Base-by-base conservation (phyloP, 495 filamentous ascomycete species). In the Jackrogersella minutella region DNA sequence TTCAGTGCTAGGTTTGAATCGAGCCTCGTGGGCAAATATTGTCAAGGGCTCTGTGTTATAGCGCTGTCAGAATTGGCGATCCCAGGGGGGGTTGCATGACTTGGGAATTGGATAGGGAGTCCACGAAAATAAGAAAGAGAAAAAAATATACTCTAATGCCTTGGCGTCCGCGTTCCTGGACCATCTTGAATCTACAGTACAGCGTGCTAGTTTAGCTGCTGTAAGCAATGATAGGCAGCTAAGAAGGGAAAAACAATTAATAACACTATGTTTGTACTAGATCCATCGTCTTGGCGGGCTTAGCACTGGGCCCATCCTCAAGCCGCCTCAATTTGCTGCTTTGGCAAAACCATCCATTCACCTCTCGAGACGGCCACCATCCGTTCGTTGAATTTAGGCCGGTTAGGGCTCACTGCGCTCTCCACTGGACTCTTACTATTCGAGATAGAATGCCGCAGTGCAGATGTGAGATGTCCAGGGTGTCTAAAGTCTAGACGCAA, bases 21-120 rank as follows among this genome's bases (percentile, higher is more conserved):
- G 68, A 70, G 63, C 68, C 63, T 57, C 64, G 67, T 66, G 69
- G 67, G 70, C 72, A 66, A 53, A 64, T 73, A 68, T 73, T 64
- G 60, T 60, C 70, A 70, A 71, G 72, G 70, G 54, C 55, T 44
- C 52, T 68, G 72, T 69, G 73, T 68, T 73, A 72, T 70, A 70
- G 64, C 67, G 64, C 62, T 74, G 56, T 60, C 62, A 59, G n/a
- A 70, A 62, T 66, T 69, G 62, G 58, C 41, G 67, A 67, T 62
- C 56, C 50, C 47, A 56, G 58, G 60, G 50, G 40, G 40, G 56
- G 66, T 57, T 70, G 68, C 68, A 70, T 70, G 57, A 66, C 62
- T 26, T 70, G 68, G 68, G 68, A 70, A 46, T 49, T 36, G 39
- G 44, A 50, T 53, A 58, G 53, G 36, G 36, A 47, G 46, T 24